Base-by-base conservation (phyloP, 352 stramenopile genomes). In the Thraustochytrium striatum region DNA sequence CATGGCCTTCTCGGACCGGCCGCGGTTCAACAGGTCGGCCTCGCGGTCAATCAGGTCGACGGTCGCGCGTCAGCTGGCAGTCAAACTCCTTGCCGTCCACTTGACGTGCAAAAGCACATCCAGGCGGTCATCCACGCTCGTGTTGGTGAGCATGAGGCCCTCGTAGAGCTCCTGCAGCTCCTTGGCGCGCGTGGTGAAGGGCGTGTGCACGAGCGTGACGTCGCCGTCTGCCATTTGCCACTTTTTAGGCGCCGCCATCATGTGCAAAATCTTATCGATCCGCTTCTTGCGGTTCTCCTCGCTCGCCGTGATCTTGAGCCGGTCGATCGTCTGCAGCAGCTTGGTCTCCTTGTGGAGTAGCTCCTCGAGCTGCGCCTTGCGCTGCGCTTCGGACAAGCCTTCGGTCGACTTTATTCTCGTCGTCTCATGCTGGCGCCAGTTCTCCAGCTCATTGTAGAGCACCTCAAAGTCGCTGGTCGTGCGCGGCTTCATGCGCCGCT, bases 371-470 rank as follows among this genome's bases (percentile, higher is more conserved):
- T 59, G 25, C 3, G 30, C 38, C 32, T 82, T 68, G 41, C 83
- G 82, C 21, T 86, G 83, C 30, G 83, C 84, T 3, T 61, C 39
- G 30, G 21, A 33, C 13, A 80, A 21, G 19, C 52, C 39, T 3
- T 59, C 35, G 2, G 89, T 79, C 3, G 91, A 78, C 68, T 91
- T 89, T 9, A 89, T 91, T 28, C 79, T 61, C 35, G 82, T 75
- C 1, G 87, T 92, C 81, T 97, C 92, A 7, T 90, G 83, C 73
- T 93, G 85, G 19, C 92, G 85, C 92, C 93, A 97, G 57, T 91
- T 91, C 59, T 96, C 91, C 33, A 97, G 86, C 59, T 97, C 93
- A 82, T 96, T 96, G 86, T 96, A 97, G 0, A 97, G 82, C 38
- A 96, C 84, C 81, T 95, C 90, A 85, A 96, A 96, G 78, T 95